phyloP scores from a whole-genome alignment of 1,284 basidiomycete species.

The Ceratobasidium sp. region DNA sequence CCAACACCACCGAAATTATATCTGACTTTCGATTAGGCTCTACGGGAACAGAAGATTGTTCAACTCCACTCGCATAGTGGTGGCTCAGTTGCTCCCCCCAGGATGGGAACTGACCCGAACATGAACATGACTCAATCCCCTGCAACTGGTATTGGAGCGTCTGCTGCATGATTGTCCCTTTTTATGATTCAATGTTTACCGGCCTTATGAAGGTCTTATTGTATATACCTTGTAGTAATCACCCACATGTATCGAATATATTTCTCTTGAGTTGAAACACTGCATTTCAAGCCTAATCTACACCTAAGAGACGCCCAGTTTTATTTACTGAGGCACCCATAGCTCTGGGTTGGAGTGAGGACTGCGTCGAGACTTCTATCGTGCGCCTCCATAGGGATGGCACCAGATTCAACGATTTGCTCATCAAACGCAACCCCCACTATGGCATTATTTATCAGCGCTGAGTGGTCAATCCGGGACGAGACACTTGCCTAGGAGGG shows the following conservation, averaged over 20 bases:
- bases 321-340: background rate
- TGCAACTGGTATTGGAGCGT: slow-evolving; percentile 12
- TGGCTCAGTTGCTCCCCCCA: slow-evolving; percentile 14
- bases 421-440: slow-evolving; percentile 47
- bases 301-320: no score
- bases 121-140: slow-evolving; percentile 34
- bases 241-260: slow-evolving; percentile 14
- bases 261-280: background rate
- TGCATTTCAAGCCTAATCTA: no score
- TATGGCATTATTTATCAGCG: background rate
- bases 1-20: background rate
- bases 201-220: background rate
- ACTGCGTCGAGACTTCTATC: slow-evolving; percentile 44
- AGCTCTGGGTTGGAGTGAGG: slow-evolving; percentile 15
- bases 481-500: slow-evolving; percentile 36
- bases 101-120: slow-evolving; percentile 20
- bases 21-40: slow-evolving; percentile 27
- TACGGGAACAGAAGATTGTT: slow-evolving; percentile 42
- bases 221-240: slow-evolving; percentile 29
- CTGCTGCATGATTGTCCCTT: slow-evolving; percentile 24
- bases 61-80: slow-evolving; percentile 32
- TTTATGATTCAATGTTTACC: background rate
- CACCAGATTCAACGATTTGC: slow-evolving; percentile 47
- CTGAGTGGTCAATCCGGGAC: background rate
- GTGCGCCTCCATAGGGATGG: slow-evolving; percentile 46